Percentiles rank a stretch among this genome's conserved stretches.
Evolutionary conservation across 2,329 filamentous ascomycete species (phyloP).

Genomic region (Seiridium unicorne): DNA sequence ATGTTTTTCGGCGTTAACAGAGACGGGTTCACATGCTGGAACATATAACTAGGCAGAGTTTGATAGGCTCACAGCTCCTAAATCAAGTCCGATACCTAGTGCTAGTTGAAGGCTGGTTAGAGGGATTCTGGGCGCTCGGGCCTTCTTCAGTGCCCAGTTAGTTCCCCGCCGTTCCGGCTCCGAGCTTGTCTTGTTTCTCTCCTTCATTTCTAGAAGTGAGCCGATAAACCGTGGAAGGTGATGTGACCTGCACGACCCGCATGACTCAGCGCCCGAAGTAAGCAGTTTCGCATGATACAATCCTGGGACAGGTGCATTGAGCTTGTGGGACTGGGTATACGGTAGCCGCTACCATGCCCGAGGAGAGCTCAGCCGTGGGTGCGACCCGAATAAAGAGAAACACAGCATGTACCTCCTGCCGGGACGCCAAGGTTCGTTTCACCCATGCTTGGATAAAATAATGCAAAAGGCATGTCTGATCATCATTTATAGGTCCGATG

Average conservation of each 20-base stretch:
- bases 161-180: conserved; percentile 1
- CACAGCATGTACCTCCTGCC: conserved; percentile 29
- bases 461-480: background rate
- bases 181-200: background rate
- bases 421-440: conserved; percentile 29
- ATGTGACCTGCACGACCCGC: background rate
- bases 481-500: conserved; percentile 26
- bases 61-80: background rate
- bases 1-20: too few relatives aligned
- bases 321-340: background rate
- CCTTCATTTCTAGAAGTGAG: background rate
- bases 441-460: background rate
- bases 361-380: background rate
- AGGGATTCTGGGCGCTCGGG: background rate
- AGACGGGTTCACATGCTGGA: too few relatives aligned
- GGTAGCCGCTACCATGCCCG: background rate
- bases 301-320: background rate
- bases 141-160: background rate
- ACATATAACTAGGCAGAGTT: too few relatives aligned
- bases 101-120: background rate
- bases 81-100: background rate
- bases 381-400: conserved; percentile 28
- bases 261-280: background rate
- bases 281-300: background rate
- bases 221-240: background rate